A percentile compares a stretch with the other conserved stretches of the same genome.
Conservation (phyloP, 202 grass and related monocot genomes). For the Cymbopogon flexuosus region DNA sequence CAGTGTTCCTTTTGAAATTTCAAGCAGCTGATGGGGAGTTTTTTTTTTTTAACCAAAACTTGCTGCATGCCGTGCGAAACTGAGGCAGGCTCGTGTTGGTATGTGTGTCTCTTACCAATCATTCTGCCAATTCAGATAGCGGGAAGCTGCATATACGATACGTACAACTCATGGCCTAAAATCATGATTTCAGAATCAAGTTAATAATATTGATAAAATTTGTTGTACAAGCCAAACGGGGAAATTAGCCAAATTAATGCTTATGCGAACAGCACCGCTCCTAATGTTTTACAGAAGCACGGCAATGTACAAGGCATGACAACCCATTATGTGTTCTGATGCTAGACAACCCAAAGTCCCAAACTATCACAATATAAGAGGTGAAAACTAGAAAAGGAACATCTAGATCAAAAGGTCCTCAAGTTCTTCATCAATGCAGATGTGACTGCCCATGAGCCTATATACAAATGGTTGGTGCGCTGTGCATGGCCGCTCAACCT, state of each 20-base stretch:
- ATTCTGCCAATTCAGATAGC: neutral
- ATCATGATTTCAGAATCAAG: neutral
- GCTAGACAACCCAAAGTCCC: neutral
- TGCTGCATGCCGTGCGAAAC: neutral
- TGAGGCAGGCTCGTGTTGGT: too few species aligned
- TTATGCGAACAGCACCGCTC: neutral
- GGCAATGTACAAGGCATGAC: conserved; percentile 27
- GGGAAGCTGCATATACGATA: neutral
- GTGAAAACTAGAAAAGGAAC: neutral
- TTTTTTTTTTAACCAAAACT: neutral
- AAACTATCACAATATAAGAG: conserved; percentile 26
- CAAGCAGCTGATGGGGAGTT: neutral
- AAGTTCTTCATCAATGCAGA: conserved; percentile 13
- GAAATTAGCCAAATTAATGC: neutral
- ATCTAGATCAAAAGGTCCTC: conserved; percentile 18
- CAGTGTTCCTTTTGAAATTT: neutral
- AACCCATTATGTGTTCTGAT: conserved; percentile 7
- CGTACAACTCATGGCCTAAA: neutral
- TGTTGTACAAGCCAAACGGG: conserved; percentile 1
- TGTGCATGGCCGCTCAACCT: conserved; percentile 29
- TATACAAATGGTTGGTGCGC: conserved; percentile 28
- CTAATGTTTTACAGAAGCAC: conserved; percentile 27
- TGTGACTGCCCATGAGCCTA: conserved; percentile 12
- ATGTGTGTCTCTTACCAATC: neutral
- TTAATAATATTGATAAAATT: neutral